These are phyloP conservation scores for Teratosphaeria destructans DNA, from an alignment of 2,329 filamentous ascomycete genomes.

Conservation along the genomic window DNA sequence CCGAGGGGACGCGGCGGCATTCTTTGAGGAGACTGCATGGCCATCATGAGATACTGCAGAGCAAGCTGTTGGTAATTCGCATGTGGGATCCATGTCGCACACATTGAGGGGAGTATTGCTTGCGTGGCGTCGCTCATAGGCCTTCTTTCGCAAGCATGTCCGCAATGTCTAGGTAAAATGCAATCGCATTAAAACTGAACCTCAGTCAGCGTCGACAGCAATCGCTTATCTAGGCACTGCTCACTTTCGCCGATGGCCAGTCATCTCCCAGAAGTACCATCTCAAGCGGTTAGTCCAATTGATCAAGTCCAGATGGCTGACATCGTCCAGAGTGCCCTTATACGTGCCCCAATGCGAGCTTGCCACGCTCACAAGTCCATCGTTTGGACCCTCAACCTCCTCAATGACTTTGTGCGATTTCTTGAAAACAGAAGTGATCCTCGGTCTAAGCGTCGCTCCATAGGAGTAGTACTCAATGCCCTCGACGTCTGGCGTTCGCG, in stretches of 20 bases:
- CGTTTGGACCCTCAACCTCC: conserved; percentile 48
- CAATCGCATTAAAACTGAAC: conserved; percentile 51
- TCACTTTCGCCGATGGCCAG: conserved; percentile 45
- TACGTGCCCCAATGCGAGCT: conserved; percentile 54
- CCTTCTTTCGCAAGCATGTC: conserved; percentile 37
- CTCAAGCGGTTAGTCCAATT: conserved; percentile 56
- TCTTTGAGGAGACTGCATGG: too few species aligned
- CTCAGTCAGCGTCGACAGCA: conserved; percentile 5
- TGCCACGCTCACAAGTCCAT: conserved; percentile 53
- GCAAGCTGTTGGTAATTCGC: too few species aligned
- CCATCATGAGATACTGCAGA: too few species aligned
- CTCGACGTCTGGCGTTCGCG: conserved; percentile 44
- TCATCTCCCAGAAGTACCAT: conserved; percentile 47
- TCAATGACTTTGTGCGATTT: conserved; percentile 46
- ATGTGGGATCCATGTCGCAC: not conserved
- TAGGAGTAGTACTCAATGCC: conserved; percentile 54
- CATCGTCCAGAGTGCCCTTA: conserved; percentile 52
- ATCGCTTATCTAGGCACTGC: conserved; percentile 11
- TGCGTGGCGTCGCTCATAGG: conserved; percentile 13
- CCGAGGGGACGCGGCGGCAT: not conserved
- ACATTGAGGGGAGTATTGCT: not conserved
- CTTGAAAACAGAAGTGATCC: conserved; percentile 47
- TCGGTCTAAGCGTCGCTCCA: conserved; percentile 47
- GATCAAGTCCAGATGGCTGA: conserved; percentile 55
- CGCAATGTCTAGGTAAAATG: conserved; percentile 55